Conservation (phyloP, 1,284 basidiomycete genomes). For the Tilletiaria anomala region DNA sequence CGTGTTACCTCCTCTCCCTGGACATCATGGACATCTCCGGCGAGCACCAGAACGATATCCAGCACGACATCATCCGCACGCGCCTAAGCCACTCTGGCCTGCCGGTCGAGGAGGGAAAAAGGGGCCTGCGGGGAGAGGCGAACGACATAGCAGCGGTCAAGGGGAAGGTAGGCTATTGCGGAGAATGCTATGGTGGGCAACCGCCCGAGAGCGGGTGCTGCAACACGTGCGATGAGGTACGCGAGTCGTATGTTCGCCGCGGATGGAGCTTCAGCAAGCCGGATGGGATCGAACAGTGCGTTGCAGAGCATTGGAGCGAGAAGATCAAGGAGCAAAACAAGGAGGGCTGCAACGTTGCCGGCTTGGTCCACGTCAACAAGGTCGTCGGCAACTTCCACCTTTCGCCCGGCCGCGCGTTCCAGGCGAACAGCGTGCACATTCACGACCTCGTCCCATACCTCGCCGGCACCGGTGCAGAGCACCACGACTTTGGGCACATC, state of each 20-base stretch:
- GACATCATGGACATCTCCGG: slow-evolving; percentile 98
- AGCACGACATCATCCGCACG: slow-evolving; percentile 72
- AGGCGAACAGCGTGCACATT: slow-evolving; percentile 63
- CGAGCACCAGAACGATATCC: slow-evolving; percentile 56
- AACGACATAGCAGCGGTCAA: slow-evolving; percentile 15
- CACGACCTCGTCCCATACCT: slow-evolving; percentile 94
- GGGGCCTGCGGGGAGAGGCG: slow-evolving; percentile 28
- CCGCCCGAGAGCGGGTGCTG: slow-evolving; percentile 66
- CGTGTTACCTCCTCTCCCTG: slow-evolving; percentile 61
- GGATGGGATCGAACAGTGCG: slow-evolving; percentile 76
- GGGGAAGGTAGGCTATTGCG: slow-evolving; percentile 42
- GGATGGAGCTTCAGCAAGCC: slow-evolving; percentile 93
- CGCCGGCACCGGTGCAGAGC: slow-evolving; percentile 23
- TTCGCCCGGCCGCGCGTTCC: slow-evolving; percentile 76
- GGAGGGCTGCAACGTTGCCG: slow-evolving; percentile 87
- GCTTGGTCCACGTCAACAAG: slow-evolving; percentile 87
- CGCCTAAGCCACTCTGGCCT: slow-evolving; percentile 55
- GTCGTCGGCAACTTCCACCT: slow-evolving; percentile 48
- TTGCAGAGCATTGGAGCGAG: slow-evolving; percentile 84
- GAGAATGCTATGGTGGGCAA: slow-evolving; percentile 89
- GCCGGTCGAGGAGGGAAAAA: slow-evolving; percentile 11
- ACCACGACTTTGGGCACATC: slow-evolving; percentile 69
- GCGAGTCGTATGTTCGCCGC: slow-evolving; percentile 71
- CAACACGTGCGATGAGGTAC: slow-evolving; percentile 89
- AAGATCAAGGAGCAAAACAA: slow-evolving; percentile 78